Conservation (phyloP, 495 filamentous ascomycete genomes). For the Aspergillus kassunensis region DNA sequence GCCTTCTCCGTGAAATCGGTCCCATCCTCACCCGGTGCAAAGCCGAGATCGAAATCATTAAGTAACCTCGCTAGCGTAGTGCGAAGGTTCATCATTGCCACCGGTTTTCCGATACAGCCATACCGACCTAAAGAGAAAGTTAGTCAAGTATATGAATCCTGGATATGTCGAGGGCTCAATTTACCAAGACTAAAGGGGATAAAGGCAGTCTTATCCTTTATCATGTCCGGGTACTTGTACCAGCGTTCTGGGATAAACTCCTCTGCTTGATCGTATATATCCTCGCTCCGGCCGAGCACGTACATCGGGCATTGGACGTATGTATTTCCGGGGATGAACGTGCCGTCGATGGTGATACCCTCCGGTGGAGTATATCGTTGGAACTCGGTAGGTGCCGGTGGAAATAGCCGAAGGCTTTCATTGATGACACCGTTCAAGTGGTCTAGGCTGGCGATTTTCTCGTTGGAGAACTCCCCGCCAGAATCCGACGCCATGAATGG, state of each 20-base stretch:
- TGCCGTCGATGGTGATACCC: slow-evolving; percentile 41
- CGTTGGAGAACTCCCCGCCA: slow-evolving; percentile 7
- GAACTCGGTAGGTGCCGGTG: slow-evolving; percentile 31
- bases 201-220: slow-evolving; percentile 14
- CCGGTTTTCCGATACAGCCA: slow-evolving; percentile 25
- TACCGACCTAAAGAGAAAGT: slow-evolving; percentile 11
- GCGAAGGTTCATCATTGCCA: slow-evolving; percentile 27
- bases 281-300: neutral
- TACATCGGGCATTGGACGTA: slow-evolving; percentile 35
- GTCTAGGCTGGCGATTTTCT: slow-evolving; percentile 2
- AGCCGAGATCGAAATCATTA: slow-evolving; percentile 21
- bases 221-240: slow-evolving; percentile 28
- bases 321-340: slow-evolving; percentile 38
- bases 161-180: neutral
- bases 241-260: slow-evolving; percentile 40
- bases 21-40: slow-evolving; percentile 12
- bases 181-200: slow-evolving; percentile 2
- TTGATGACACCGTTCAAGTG: slow-evolving; percentile 48
- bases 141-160: no score
- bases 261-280: neutral
- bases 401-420: slow-evolving; percentile 47
- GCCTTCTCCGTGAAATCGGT: neutral
- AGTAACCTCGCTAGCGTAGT: slow-evolving; percentile 20
- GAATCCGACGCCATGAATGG: no score
- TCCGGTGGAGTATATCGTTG: slow-evolving; percentile 39